phyloP scores from a whole-genome alignment of 1,284 basidiomycete genomes.

The Cutaneotrichosporon mucoides region DNA sequence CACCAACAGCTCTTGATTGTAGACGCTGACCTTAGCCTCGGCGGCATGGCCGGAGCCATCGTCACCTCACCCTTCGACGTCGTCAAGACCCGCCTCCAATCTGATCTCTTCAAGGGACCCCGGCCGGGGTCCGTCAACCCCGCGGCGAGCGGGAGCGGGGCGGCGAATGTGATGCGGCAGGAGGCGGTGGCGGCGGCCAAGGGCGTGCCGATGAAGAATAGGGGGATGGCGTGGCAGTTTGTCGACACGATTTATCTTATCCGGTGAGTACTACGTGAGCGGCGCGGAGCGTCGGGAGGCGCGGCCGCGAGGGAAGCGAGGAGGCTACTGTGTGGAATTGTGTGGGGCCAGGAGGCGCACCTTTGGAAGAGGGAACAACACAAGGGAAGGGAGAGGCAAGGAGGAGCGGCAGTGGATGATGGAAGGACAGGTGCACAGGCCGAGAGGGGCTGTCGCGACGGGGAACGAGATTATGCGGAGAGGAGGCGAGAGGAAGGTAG shows the following conservation, averaged over 20 bases:
- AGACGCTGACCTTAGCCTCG: conserved; percentile 59
- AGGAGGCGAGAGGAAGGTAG: too few relatives aligned
- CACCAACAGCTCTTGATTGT: too few relatives aligned
- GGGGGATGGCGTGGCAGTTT: conserved; percentile 78
- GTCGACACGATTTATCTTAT: conserved; percentile 91
- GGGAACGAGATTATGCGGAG: too few relatives aligned
- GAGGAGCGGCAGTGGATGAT: too few relatives aligned
- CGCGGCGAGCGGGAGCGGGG: conserved; percentile 8
- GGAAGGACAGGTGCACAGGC: too few relatives aligned
- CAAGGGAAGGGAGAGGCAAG: too few relatives aligned
- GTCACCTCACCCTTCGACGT: conserved; percentile 97
- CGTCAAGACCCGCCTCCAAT: conserved; percentile 95
- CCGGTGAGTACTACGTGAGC: conserved; percentile 53
- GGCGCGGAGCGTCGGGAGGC: conserved; percentile 22
- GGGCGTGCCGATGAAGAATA: conserved; percentile 29
- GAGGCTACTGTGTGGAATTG: too few relatives aligned
- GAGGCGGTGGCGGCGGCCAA: conserved; percentile 13
- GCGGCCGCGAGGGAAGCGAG: neutral
- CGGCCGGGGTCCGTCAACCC: neutral
- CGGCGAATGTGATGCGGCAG: conserved; percentile 16
- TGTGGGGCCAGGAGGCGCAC: too few relatives aligned
- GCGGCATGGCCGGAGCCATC: conserved; percentile 96
- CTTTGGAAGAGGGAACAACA: too few relatives aligned
- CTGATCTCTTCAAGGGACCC: conserved; percentile 63
- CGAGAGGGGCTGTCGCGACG: too few relatives aligned